Conservation (phyloP, 2,329 filamentous ascomycete species). For the Malbranchea zuffiana region DNA sequence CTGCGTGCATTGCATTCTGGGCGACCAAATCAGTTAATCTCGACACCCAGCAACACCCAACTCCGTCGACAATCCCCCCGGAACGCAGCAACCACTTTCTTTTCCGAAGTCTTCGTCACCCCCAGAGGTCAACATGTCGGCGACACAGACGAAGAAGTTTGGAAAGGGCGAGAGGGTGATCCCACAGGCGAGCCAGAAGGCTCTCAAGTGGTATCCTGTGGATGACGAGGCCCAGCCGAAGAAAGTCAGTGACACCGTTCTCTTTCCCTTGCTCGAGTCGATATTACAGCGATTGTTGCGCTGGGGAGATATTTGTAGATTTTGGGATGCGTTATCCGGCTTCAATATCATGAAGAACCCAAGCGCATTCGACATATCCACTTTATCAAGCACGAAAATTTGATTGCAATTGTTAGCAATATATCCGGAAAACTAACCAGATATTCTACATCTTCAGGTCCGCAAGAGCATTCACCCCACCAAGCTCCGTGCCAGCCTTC, state of each 20-base stretch:
- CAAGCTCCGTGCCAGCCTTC: conserved; percentile 76
- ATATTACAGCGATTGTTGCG: conserved; percentile 1
- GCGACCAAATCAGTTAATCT: conserved; percentile 26
- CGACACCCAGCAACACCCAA: conserved; percentile 31
- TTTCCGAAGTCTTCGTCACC: conserved; percentile 31
- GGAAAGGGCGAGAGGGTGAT: conserved; percentile 91
- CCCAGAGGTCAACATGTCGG: conserved; percentile 45
- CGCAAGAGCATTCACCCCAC: conserved; percentile 88
- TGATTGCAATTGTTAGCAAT: too few relatives aligned
- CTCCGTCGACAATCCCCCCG: conserved; percentile 36
- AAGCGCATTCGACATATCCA: too few relatives aligned
- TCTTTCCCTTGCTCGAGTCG: conserved; percentile 16
- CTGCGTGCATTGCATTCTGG: conserved; percentile 21
- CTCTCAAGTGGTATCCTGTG: conserved; percentile 97
- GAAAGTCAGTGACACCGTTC: conserved; percentile 62
- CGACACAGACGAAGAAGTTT: conserved; percentile 77
- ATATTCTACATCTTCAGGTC: conserved; percentile 47
- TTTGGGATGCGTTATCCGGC: too few relatives aligned
- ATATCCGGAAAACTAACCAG: conserved; percentile 7
- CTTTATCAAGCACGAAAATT: too few relatives aligned
- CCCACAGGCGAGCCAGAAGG: conserved; percentile 79
- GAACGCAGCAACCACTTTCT: conserved; percentile 21
- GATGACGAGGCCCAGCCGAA: conserved; percentile 80
- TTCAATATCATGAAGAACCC: too few relatives aligned
- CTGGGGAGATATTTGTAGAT: too few relatives aligned